phyloP scores from a whole-genome alignment of 305 asterid genomes.

The Fraxinus ornus region DNA sequence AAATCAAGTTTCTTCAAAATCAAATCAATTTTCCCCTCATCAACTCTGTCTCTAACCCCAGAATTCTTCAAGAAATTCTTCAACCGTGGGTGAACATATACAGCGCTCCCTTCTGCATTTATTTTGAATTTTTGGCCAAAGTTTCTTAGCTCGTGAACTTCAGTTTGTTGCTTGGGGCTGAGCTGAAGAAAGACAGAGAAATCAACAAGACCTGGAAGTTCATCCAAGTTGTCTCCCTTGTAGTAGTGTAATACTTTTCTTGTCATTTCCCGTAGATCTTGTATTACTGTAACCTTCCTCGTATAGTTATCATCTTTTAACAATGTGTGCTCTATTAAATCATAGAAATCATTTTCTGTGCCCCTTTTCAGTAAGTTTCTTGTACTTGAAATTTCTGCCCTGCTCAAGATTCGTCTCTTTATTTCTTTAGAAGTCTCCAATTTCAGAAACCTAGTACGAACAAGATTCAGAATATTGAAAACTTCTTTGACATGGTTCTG shows the following conservation, averaged over 20 bases:
- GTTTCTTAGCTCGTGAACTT: conserved; percentile 46
- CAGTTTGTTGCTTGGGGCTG: conserved; percentile 51
- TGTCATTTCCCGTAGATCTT: conserved; percentile 92
- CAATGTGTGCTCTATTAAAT: neutral
- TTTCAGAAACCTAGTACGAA: conserved; percentile 83
- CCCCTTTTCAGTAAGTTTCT: conserved; percentile 42
- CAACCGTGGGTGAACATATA: conserved; percentile 77
- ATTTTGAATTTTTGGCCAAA: conserved; percentile 58
- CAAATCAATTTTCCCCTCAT: conserved; percentile 63
- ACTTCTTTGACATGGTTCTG: conserved; percentile 96
- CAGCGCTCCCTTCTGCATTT: conserved; percentile 84
- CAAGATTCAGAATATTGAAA: conserved; percentile 85
- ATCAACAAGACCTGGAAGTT: conserved; percentile 92
- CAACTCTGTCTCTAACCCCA: conserved; percentile 65
- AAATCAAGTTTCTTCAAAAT: conserved; percentile 56
- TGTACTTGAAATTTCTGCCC: conserved; percentile 49
- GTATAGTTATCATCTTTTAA: conserved; percentile 8
- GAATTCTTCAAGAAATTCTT: conserved; percentile 59
- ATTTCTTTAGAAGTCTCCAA: conserved; percentile 61
- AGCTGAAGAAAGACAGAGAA: conserved; percentile 70
- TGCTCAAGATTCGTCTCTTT: conserved; percentile 79
- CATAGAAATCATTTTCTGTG: neutral
- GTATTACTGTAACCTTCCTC: conserved; percentile 74
- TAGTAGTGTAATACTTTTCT: conserved; percentile 80
- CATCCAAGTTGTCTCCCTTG: conserved; percentile 93